A percentile compares a stretch with the other conserved stretches of the same genome.
Evolutionary conservation across 768 basidiomycete genomes (phyloP).

Genomic region (Amanita exitialis): DNA sequence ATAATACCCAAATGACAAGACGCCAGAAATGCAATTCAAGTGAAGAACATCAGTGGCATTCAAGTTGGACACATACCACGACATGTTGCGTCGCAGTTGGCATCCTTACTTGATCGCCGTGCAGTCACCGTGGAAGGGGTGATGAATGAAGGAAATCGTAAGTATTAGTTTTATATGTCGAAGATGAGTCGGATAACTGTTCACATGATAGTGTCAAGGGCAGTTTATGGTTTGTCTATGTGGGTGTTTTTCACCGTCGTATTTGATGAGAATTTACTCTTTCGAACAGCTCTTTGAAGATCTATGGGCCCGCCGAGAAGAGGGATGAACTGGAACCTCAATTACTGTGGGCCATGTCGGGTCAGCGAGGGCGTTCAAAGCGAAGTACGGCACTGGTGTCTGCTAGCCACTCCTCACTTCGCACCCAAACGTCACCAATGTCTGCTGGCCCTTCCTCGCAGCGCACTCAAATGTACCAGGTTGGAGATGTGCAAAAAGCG

Average conservation of each 20-base stretch:
- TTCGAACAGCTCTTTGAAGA: constrained; percentile 46
- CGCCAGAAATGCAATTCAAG: constrained; percentile 67
- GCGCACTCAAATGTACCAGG: not conserved
- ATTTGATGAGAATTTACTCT: not conserved
- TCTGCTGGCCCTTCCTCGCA: constrained; percentile 1
- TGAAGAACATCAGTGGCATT: constrained; percentile 59
- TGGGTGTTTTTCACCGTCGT: constrained; percentile 20
- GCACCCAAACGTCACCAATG: no score
- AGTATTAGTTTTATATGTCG: constrained; percentile 4
- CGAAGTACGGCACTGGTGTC: not conserved
- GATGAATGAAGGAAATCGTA: constrained; percentile 61
- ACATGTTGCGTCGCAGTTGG: constrained; percentile 43
- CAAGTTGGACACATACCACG: constrained; percentile 81
- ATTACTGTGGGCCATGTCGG: constrained; percentile 69
- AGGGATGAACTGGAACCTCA: constrained; percentile 51
- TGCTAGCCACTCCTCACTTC: not conserved
- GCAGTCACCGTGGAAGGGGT: constrained; percentile 65
- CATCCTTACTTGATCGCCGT: constrained; percentile 60
- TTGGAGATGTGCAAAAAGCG: constrained; percentile 47
- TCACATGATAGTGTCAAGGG: not conserved
- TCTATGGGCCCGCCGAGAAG: constrained; percentile 60
- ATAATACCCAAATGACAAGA: not conserved
- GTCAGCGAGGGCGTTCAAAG: constrained; percentile 43
- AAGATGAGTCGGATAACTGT: not conserved
- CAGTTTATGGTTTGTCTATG: constrained; percentile 51